Evolutionary conservation across 306 rosid genomes (phyloP).

Genomic region (Begonia loranthoides): DNA sequence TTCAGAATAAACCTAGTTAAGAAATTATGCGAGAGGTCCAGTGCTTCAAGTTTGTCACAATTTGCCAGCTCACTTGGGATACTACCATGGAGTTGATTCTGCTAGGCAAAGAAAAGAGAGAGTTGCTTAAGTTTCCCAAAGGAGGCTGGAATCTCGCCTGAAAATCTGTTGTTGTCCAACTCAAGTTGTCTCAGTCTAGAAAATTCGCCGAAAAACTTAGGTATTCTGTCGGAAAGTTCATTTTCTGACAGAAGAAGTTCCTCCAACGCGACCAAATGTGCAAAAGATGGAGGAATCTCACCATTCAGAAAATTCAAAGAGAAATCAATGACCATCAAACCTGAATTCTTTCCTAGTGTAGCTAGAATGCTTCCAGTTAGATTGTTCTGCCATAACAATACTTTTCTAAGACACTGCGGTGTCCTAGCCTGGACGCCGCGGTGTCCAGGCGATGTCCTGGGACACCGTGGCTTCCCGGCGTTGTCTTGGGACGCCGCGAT

Average conservation of each 20-base stretch:
- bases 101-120: slow-evolving; percentile 77
- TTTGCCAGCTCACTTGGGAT: slow-evolving; percentile 59
- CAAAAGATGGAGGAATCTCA: slow-evolving; percentile 45
- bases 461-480: too few relatives aligned
- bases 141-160: slow-evolving; percentile 63
- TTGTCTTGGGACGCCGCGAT: too few relatives aligned
- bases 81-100: slow-evolving; percentile 68
- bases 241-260: slow-evolving; percentile 70
- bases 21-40: slow-evolving; percentile 80
- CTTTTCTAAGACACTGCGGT: slow-evolving; percentile 44
- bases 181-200: slow-evolving; percentile 67
- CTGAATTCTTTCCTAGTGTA: slow-evolving; percentile 54
- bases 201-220: slow-evolving; percentile 59
- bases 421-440: too few relatives aligned
- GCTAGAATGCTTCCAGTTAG: slow-evolving; percentile 53
- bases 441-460: too few relatives aligned
- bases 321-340: slow-evolving; percentile 56
- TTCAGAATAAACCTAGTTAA: slow-evolving; percentile 61
- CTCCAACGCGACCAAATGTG: slow-evolving; percentile 43
- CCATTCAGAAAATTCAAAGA: slow-evolving; percentile 72
- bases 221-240: slow-evolving; percentile 55
- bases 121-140: slow-evolving; percentile 69
- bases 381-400: slow-evolving; percentile 78
- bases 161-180: slow-evolving; percentile 72
- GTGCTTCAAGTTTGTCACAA: slow-evolving; percentile 77